phyloP scores from a whole-genome alignment of 2,329 filamentous ascomycete genomes.

The Calonectria hawksworthii region DNA sequence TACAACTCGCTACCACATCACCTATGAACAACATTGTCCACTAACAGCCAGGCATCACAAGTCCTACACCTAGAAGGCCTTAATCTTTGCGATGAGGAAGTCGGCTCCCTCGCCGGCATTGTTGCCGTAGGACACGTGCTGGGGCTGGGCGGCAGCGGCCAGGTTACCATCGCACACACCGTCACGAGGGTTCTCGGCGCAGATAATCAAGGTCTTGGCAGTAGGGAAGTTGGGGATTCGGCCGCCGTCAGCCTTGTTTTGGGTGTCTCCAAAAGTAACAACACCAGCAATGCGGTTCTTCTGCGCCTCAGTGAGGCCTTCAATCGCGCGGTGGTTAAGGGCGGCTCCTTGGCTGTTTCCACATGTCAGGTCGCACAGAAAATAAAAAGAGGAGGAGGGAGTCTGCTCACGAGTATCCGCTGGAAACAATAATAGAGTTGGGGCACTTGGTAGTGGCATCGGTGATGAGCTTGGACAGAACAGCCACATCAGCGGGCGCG shows the following conservation, averaged over 20 bases:
- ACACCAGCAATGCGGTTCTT: conserved; percentile 12
- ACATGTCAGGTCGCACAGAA: not conserved
- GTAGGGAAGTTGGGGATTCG: conserved; percentile 15
- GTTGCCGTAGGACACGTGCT: conserved; percentile 1
- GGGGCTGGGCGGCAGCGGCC: not conserved
- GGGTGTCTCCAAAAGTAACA: conserved; percentile 11
- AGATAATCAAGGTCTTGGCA: not conserved
- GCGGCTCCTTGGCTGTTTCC: conserved; percentile 10
- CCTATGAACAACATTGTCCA: not conserved
- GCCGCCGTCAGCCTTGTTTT: not conserved
- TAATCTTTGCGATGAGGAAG: not conserved
- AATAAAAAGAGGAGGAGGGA: not conserved
- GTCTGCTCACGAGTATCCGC: conserved; percentile 14
- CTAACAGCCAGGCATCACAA: not conserved
- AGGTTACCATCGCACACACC: conserved; percentile 7
- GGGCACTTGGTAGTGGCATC: conserved; percentile 1
- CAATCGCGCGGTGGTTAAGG: conserved; percentile 13
- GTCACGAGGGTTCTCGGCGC: conserved; percentile 16
- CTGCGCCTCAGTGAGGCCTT: not conserved
- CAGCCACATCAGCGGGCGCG: not conserved
- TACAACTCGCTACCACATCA: not conserved
- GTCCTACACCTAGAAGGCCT: not conserved
- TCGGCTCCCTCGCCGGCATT: not conserved
- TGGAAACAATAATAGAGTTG: not conserved
- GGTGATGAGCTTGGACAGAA: not conserved